Evolutionary conservation across 257 asterid species (phyloP).

Genomic region (Leptodermis oblonga): DNA sequence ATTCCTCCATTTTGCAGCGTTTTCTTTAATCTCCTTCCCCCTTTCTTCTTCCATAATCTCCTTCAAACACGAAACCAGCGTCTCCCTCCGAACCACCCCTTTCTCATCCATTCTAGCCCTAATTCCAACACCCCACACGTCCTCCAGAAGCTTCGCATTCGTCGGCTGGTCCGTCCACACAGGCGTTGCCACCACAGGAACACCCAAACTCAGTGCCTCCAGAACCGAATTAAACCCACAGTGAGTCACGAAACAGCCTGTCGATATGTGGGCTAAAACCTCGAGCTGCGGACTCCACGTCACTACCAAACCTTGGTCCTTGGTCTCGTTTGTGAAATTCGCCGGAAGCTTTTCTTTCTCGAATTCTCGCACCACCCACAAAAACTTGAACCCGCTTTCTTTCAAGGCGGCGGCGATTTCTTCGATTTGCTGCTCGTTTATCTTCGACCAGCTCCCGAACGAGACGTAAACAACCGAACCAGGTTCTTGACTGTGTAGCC

Average conservation of each 20-base stretch:
- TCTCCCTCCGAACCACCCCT: constrained; percentile 48
- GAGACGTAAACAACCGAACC: constrained; percentile 53
- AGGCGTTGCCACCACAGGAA: constrained; percentile 60
- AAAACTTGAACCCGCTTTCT: constrained; percentile 25
- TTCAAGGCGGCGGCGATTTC: constrained; percentile 41
- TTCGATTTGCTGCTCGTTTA: constrained; percentile 37
- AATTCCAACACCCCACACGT: constrained; percentile 51
- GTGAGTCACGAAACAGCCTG: constrained; percentile 61
- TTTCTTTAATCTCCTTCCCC: constrained; percentile 35
- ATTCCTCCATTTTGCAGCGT: constrained; percentile 40
- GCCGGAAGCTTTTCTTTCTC: constrained; percentile 38
- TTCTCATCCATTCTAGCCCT: constrained; percentile 47
- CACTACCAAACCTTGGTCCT: constrained; percentile 40
- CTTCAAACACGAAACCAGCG: constrained; percentile 35
- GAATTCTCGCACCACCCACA: constrained; percentile 53
- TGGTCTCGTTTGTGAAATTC: constrained; percentile 19
- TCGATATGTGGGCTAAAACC: constrained; percentile 35
- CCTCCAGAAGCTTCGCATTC: constrained; percentile 53
- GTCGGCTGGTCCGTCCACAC: constrained; percentile 63
- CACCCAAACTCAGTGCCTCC: constrained; percentile 48
- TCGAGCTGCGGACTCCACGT: constrained; percentile 68
- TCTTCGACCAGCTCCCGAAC: constrained; percentile 64
- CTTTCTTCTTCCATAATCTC: constrained; percentile 45
- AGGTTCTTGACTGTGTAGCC: constrained; percentile 42
- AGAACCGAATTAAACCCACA: constrained; percentile 68